These are phyloP conservation scores for Nannochloropsis oceanica DNA, from an alignment of 108 stramenopile species.

Conservation along the genomic window DNA sequence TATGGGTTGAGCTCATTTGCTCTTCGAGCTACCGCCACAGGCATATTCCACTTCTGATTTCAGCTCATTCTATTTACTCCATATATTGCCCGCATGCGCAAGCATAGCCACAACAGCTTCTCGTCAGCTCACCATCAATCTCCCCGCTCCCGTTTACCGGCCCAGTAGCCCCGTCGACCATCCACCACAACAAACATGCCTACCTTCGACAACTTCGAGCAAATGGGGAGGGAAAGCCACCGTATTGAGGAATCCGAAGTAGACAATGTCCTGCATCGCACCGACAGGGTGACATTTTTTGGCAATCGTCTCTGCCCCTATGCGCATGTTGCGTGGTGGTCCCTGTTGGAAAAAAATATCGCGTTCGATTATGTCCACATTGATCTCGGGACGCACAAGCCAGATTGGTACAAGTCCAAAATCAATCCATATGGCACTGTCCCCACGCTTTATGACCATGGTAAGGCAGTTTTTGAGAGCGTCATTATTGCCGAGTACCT, in stretches of 20 bases:
- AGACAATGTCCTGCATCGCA: background rate
- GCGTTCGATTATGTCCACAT: background rate
- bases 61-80: too few relatives aligned
- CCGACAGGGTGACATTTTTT: background rate
- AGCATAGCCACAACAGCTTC: too few relatives aligned
- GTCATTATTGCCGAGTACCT: constrained; percentile 2
- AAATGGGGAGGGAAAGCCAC: background rate
- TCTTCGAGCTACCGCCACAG: too few relatives aligned
- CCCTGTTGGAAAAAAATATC: background rate
- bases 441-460: constrained; percentile 1
- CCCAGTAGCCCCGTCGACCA: too few relatives aligned
- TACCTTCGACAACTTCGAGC: background rate
- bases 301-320: background rate
- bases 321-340: background rate
- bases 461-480: background rate
- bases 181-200: background rate
- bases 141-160: too few relatives aligned
- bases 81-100: too few relatives aligned
- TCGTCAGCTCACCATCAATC: too few relatives aligned
- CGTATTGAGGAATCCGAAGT: background rate
- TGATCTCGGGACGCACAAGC: background rate
- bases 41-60: too few relatives aligned
- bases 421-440: constrained; percentile 2
- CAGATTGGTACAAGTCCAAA: background rate
- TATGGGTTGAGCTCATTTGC: too few relatives aligned